Conservation (phyloP, 176 grass and related monocot species). For the Aegilops tauschii region DNA sequence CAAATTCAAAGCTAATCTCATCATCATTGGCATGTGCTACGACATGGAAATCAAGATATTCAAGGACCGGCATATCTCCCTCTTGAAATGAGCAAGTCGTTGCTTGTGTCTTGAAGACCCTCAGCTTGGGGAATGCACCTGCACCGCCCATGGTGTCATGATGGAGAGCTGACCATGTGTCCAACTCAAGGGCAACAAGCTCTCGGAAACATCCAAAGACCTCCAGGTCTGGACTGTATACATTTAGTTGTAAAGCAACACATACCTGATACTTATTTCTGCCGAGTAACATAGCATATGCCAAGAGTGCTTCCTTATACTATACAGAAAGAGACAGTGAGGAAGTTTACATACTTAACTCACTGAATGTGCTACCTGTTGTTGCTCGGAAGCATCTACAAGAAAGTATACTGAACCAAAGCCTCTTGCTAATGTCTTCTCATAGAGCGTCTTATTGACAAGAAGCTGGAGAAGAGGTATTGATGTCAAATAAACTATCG, state of each 20-base stretch:
- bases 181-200: too few species aligned
- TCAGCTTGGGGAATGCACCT: too few species aligned
- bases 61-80: too few species aligned
- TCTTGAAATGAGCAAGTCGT: too few species aligned
- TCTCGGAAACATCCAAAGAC: too few species aligned
- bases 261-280: constrained; percentile 69
- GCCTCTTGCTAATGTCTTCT: constrained; percentile 94
- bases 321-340: constrained; percentile 30
- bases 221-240: too few species aligned
- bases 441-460: constrained; percentile 89
- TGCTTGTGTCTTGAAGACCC: too few species aligned
- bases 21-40: too few species aligned
- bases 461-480: constrained; percentile 58
- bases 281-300: constrained; percentile 72
- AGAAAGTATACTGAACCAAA: constrained; percentile 96
- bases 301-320: constrained; percentile 90
- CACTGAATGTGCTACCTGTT: constrained; percentile 58
- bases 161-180: too few species aligned
- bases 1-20: too few species aligned
- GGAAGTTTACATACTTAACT: neutral
- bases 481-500: constrained; percentile 1
- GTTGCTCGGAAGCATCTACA: constrained; percentile 95
- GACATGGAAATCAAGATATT: too few species aligned
- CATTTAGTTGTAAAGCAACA: neutral
- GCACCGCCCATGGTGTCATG: too few species aligned